These are phyloP conservation scores for Umbelopsis vinacea DNA, from an alignment of 192 early-diverging fungal genomes.

Conservation along the genomic window DNA sequence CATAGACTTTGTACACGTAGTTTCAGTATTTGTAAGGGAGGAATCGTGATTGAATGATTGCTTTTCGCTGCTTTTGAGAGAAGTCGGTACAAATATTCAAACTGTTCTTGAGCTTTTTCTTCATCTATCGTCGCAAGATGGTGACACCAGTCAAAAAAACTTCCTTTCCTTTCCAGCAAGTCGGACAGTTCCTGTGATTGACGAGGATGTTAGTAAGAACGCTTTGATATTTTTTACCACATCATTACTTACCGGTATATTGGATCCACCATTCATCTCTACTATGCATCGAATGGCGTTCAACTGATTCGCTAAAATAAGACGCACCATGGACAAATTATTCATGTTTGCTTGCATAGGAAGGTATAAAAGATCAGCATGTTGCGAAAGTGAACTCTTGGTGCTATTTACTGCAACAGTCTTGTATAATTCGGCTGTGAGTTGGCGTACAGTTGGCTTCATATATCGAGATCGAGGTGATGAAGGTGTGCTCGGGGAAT, in stretches of 20 bases:
- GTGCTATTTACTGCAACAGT: background rate
- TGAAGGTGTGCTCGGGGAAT: background rate
- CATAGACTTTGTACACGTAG: constrained; percentile 41
- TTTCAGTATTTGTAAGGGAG: constrained; percentile 33
- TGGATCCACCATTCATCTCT: constrained; percentile 44
- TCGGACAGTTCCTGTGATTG: constrained; percentile 40
- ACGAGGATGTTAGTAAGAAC: background rate
- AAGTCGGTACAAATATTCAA: constrained; percentile 47
- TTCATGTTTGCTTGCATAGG: constrained; percentile 28
- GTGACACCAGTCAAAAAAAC: constrained; percentile 48
- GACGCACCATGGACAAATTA: constrained; percentile 27
- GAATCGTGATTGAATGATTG: constrained; percentile 29
- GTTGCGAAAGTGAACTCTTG: background rate
- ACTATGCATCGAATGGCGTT: constrained; percentile 51
- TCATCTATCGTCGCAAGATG: constrained; percentile 31
- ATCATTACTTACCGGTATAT: constrained; percentile 40
- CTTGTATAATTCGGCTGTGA: constrained; percentile 2
- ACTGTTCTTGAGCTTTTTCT: constrained; percentile 35
- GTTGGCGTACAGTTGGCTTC: background rate
- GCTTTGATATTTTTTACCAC: background rate
- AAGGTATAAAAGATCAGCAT: constrained; percentile 29
- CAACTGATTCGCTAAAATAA: constrained; percentile 42
- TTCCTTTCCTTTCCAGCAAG: constrained; percentile 41
- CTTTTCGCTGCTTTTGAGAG: constrained; percentile 40
- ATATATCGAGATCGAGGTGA: constrained; percentile 13